Base-by-base conservation (phyloP, 352 stramenopile species). In the Phytophthora pinifolia region DNA sequence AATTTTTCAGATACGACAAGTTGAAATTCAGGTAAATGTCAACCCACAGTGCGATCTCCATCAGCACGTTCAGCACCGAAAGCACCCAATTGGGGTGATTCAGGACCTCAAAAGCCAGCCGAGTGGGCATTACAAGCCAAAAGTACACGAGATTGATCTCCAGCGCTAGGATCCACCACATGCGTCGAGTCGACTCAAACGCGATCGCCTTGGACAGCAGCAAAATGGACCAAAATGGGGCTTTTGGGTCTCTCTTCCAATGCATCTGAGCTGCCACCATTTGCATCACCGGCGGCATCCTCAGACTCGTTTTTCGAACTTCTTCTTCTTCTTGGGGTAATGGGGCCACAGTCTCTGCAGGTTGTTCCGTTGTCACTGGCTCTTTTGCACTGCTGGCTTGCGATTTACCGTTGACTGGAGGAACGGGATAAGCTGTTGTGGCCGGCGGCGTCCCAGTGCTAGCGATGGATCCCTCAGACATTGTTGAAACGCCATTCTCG, bases 11-110 rank as follows among this genome's bases (percentile, higher is more conserved):
- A 51, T 67, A 89, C 0, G 72, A 67, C 20, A 86, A 52, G 35
- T 86, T 89, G 8, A 85, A 70, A 33, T 81, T 86, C 1, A 80
- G 15, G 44, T 81, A 86, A 1, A 86, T 52, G 34, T 86, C 76
- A 1, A 53, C 22, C 66, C 64, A 82, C 17, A 89, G 37, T 0
- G 66, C 42, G 1, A 84, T 9, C 36, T 89, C 76, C 20, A 70
- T 70, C 13, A 76, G 15, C 2, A 59, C 34, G 35, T 79, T 82
- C 8, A 80, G 3, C 0, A 49, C 43, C 6, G 62, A 22, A n/a
- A 85, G 31, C 22, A 61, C 46, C 72, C 71, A 82, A 6, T 47
- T 62, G 8, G 37, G 42, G 9, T 70, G 39, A 25, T 61, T 53
- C 7, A 83, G 34, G 6, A 68, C 50, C 13, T 59, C 44, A 45